Evolutionary conservation across 352 stramenopile species (phyloP).

Genomic region (Achlya hypogyna): DNA sequence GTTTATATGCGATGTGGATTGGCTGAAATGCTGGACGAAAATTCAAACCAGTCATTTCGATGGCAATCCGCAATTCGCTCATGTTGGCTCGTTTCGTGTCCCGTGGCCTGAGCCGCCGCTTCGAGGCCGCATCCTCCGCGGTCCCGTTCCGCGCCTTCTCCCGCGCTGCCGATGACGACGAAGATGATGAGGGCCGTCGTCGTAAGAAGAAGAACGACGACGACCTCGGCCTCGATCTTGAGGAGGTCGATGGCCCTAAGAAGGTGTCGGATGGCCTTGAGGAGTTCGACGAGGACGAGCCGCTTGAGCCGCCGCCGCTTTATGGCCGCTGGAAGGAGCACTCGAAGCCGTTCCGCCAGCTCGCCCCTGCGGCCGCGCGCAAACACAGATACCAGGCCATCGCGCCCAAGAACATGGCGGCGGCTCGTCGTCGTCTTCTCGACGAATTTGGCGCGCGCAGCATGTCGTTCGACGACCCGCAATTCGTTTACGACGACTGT

Average conservation of each 20-base stretch:
- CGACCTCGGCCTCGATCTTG: background rate
- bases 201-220: conserved; percentile 14
- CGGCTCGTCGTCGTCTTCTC: conserved; percentile 62
- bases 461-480: conserved; percentile 46
- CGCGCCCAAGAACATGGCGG: conserved; percentile 61
- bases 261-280: conserved; percentile 33
- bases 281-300: conserved; percentile 59
- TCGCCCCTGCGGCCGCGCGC: conserved; percentile 57
- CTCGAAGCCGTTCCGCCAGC: conserved; percentile 48
- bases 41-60: conserved; percentile 21
- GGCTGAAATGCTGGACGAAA: conserved; percentile 7
- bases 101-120: background rate
- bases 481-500: conserved; percentile 24
- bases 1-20: no score
- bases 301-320: conserved; percentile 40
- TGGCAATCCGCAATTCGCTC: background rate
- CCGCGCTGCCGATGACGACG: background rate
- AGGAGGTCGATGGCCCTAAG: background rate
- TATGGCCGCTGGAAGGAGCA: conserved; percentile 51
- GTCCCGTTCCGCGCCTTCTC: background rate
- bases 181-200: conserved; percentile 8
- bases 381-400: conserved; percentile 72
- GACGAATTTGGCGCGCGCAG: conserved; percentile 74
- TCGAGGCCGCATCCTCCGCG: background rate
- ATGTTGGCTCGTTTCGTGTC: conserved; percentile 15